phyloP scores from a whole-genome alignment of 371 early-diverging fungal genomes.

The Phascolomyces articulosus region DNA sequence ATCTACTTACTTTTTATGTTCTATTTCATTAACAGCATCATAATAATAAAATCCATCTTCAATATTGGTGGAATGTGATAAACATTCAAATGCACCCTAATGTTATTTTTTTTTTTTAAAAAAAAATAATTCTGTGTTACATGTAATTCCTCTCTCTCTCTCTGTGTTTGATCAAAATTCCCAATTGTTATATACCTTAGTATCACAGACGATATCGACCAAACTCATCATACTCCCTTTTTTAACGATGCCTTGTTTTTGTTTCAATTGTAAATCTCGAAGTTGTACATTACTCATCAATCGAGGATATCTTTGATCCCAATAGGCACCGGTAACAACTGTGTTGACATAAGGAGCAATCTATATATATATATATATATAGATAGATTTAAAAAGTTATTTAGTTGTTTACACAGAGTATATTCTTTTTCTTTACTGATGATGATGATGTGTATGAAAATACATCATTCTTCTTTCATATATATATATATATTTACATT shows the following conservation, averaged over 20 bases:
- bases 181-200: too few relatives aligned
- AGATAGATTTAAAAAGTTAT: background rate
- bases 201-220: constrained; percentile 95
- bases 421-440: too few relatives aligned
- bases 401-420: too few relatives aligned
- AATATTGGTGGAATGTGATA: constrained; percentile 85
- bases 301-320: constrained; percentile 90
- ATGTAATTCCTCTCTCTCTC: too few relatives aligned
- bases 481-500: constrained; percentile 43
- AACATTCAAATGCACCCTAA: constrained; percentile 93
- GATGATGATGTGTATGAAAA: background rate
- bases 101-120: too few relatives aligned
- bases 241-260: constrained; percentile 46
- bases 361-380: constrained; percentile 22
- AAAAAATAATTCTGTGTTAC: background rate
- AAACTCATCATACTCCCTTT: constrained; percentile 80
- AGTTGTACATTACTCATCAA: constrained; percentile 85
- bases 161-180: too few relatives aligned
- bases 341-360: constrained; percentile 91
- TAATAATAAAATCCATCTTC: constrained; percentile 93
- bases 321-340: constrained; percentile 95
- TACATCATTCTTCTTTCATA: too few relatives aligned
- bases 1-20: constrained; percentile 72
- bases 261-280: constrained; percentile 61
- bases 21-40: constrained; percentile 73